A percentile compares a stretch with the other conserved stretches of the same genome.
phyloP scores from a whole-genome alignment of 768 basidiomycete genomes.

The Imleria badia region DNA sequence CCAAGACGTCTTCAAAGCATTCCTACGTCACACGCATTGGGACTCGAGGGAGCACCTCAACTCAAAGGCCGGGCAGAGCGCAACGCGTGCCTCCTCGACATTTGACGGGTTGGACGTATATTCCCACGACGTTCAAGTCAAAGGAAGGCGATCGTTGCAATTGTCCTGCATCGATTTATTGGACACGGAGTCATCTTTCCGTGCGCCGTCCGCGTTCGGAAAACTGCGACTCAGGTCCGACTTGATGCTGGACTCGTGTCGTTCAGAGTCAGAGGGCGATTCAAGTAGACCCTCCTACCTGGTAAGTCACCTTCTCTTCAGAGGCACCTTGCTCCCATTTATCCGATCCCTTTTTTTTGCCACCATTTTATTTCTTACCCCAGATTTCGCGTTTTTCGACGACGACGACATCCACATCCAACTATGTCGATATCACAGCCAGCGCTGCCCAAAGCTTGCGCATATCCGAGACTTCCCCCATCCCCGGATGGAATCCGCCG shows the following conservation, averaged over 20 bases:
- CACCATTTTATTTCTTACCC: background rate
- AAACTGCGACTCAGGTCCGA: conserved; percentile 20
- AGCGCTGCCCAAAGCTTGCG: background rate
- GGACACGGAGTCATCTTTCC: conserved; percentile 20
- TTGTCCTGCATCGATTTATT: conserved; percentile 21
- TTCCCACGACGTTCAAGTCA: conserved; percentile 24
- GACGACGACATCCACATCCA: conserved; percentile 36
- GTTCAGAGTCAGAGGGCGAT: conserved; percentile 17
- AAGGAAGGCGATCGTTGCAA: conserved; percentile 18
- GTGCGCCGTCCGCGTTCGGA: conserved; percentile 10
- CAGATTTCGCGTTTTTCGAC: conserved; percentile 37
- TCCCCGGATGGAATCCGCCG: conserved; percentile 4
- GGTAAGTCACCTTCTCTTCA: conserved; percentile 15
- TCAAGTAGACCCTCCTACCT: conserved; percentile 1
- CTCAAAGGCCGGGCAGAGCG: conserved; percentile 6
- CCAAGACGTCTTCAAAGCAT: conserved; percentile 32
- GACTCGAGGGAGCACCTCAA: conserved; percentile 22
- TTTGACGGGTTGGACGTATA: conserved; percentile 32
- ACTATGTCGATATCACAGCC: conserved; percentile 22
- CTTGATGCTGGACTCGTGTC: conserved; percentile 19
- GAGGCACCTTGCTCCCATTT: background rate
- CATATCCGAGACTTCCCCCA: background rate
- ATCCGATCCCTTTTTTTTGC: background rate
- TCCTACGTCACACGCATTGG: conserved; percentile 24
- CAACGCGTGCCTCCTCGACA: conserved; percentile 30